Base-by-base conservation (phyloP, 2,329 filamentous ascomycete genomes). In the Trichothecium sympodiale region DNA sequence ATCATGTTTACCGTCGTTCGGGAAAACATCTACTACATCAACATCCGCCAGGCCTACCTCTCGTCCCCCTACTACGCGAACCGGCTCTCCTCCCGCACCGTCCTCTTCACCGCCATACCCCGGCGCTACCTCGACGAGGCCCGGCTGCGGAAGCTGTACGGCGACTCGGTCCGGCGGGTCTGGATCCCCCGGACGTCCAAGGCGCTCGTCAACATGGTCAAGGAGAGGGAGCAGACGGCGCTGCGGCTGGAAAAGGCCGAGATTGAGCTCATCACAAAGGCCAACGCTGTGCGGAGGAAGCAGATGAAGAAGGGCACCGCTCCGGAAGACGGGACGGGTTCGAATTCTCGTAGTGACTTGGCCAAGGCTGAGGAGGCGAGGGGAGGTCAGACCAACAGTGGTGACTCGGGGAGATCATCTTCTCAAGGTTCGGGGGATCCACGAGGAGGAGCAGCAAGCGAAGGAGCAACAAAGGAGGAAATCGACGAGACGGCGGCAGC, bases 11-110 rank as follows among this genome's bases (percentile, higher is more conserved):
- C 86, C 50, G 77, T 98, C 37, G 85, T 85, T 20, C 77, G 91
- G 42, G 91, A 98, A 59, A 80, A 80, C 52, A 80, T 98, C 48
- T 96, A 81, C 70, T 94, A 87, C 58, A 84, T 95, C 63, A 94
- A 94, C 49, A 62, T 96, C 35, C 83, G 89, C 44, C 91, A 96
- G 61, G 89, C 89, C 1, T 96, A 93, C 62, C 75, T 88, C n/a
- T 69, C 94, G 38, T 84, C 86, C 3, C 86, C 84, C 1, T 67
- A 83, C 34, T 89, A 94, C 51, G 74, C 86, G 18, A 81, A 79
- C 46, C 81, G 88, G 14, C 77, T 96, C 29, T 95, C 89, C 0
- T 87, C 88, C 1, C 77, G 87, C 18, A 95, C 88, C 1, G 87
- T 96, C 6, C 73, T 98, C n/a, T 94, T 94, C 57, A 83, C 87